Base-by-base conservation (phyloP, 2,329 filamentous ascomycete genomes). In the Verticillium albo-atrum region DNA sequence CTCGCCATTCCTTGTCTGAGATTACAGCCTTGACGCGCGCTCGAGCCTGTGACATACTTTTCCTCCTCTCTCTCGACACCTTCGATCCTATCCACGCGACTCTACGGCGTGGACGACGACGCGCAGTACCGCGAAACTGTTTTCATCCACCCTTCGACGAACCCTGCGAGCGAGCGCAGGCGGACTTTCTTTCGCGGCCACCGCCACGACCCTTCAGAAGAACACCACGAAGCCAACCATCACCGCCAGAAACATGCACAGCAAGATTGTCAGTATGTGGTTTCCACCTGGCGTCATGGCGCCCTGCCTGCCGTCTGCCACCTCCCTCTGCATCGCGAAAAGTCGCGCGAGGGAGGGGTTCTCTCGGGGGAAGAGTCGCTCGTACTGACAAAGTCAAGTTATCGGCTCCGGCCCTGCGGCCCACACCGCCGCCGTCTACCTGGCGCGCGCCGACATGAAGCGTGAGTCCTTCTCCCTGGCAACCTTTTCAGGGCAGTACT, bases 381-480 rank as follows among this genome's bases (percentile, higher is more conserved):
- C 7, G 3, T 58, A 37, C 61, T 65, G 50, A 63, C 63, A 51
- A 26, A 28, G 54, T 58, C 57, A 60, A 87, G 84, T 92, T 72
- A 89, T 91, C 78, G 93, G 95, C 81, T 99, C 95, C 63, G 95
- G 95, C 81, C 95, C 95, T 64, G 95, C 93, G 68, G 95, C 93
- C 77, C 95, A 99, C 80, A 99, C 95, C 54, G 95, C 95, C 63
- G 95, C 95, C 75, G 88, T 99, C 74, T 99, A 99, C 79, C 89
- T 97, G 69, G 90, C 93, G 54, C 90, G 95, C 73, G 95, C 95
- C 62, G 94, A 99, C 75, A 79, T 99, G 73, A 91, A 96, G 77
- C 95, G 84, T 88, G 71, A 73, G 82, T 75, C 23, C 23, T 42
- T 3, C 30, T 54, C 23, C 54, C 27, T 23, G 59, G 60, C 25